phyloP scores from a whole-genome alignment of 257 asterid genomes.

The Datura wrightii region DNA sequence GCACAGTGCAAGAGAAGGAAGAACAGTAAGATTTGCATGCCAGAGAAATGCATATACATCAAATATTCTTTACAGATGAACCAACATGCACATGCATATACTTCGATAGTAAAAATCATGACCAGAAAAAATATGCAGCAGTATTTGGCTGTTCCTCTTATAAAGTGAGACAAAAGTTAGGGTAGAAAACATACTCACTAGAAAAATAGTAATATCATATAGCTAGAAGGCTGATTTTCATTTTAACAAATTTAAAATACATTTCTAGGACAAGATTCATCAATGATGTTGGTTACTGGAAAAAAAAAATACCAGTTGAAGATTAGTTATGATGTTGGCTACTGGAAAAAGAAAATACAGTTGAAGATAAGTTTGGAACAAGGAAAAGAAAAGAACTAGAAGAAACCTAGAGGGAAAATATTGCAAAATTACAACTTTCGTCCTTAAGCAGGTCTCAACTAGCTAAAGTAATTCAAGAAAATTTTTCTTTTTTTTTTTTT shows the following conservation, averaged over 20 bases:
- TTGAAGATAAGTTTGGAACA: neutral
- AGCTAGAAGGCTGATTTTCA: slow-evolving; percentile 15
- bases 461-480: neutral
- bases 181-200: neutral
- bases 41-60: slow-evolving; percentile 27
- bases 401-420: neutral
- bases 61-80: neutral
- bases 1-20: slow-evolving; percentile 8
- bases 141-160: neutral
- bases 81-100: neutral
- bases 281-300: neutral
- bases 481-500: too few relatives aligned
- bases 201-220: neutral
- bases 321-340: neutral
- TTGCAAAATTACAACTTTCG: neutral
- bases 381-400: neutral
- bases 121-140: neutral
- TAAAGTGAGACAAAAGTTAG: neutral
- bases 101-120: neutral
- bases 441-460: neutral
- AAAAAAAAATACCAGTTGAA: neutral
- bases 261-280: neutral
- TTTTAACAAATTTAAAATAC: neutral
- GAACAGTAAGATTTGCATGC: neutral
- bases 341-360: neutral